Conservation (phyloP, 768 basidiomycete species). For the Calocybe gangraenosa region DNA sequence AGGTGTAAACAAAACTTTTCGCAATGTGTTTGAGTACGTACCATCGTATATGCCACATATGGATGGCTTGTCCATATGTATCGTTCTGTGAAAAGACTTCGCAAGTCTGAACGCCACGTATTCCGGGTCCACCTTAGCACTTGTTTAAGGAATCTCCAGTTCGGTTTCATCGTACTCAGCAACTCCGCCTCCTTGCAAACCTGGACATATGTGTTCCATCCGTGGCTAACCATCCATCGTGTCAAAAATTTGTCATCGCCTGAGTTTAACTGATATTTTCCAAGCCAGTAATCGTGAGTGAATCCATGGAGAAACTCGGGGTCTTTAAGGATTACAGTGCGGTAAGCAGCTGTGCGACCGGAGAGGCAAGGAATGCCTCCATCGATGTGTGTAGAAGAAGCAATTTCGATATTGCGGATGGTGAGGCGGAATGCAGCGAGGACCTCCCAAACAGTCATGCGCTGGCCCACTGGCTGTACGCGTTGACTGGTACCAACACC, state of each 20-base stretch:
- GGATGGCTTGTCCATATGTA: constrained; percentile 87
- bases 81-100: constrained; percentile 85
- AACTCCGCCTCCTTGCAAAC: constrained; percentile 83
- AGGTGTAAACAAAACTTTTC: not conserved
- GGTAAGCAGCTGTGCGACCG: constrained; percentile 89
- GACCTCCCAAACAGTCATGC: constrained; percentile 94
- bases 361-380: constrained; percentile 90
- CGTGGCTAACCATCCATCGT: constrained; percentile 94
- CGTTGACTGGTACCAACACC: constrained; percentile 91
- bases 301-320: constrained; percentile 91
- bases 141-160: constrained; percentile 94
- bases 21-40: constrained; percentile 48
- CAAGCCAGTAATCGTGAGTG: constrained; percentile 91
- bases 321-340: constrained; percentile 92
- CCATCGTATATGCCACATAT: constrained; percentile 93
- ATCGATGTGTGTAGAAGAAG: constrained; percentile 87
- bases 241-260: constrained; percentile 95
- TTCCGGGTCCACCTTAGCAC: constrained; percentile 92
- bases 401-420: constrained; percentile 92
- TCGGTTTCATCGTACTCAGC: constrained; percentile 92
- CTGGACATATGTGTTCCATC: constrained; percentile 94
- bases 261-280: constrained; percentile 92
- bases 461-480: constrained; percentile 72
- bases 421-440: constrained; percentile 90
- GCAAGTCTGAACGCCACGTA: constrained; percentile 88